Conservation (phyloP, 129 eudicot genomes). For the Chrysanthemum makinoi region DNA sequence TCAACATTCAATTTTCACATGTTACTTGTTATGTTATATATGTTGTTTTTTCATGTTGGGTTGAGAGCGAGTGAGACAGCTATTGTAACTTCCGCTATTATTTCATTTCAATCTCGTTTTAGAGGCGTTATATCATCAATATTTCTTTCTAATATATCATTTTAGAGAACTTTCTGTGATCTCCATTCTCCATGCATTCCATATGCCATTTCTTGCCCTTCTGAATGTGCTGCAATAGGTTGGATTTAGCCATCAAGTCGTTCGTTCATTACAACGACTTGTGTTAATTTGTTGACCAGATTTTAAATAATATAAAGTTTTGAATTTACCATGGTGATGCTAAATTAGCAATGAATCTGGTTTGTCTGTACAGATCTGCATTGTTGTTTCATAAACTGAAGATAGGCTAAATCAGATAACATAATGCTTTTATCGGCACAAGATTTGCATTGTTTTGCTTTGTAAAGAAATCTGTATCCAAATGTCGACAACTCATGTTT, state of each 20-base stretch:
- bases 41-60: constrained; percentile 34
- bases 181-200: neutral
- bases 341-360: no score
- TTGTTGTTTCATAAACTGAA: neutral
- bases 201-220: neutral
- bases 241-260: neutral
- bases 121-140: constrained; percentile 9
- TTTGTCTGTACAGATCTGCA: neutral
- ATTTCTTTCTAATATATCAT: neutral
- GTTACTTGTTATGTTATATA: constrained; percentile 25
- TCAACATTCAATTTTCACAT: constrained; percentile 28
- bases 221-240: neutral
- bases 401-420: neutral
- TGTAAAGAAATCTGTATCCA: neutral
- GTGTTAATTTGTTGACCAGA: no score
- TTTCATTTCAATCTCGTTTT: constrained; percentile 23
- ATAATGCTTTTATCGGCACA: neutral
- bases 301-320: no score
- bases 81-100: constrained; percentile 39
- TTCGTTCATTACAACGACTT: neutral
- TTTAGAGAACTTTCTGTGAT: neutral
- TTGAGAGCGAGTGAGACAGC: constrained; percentile 38
- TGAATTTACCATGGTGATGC: no score
- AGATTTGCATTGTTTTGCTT: neutral
- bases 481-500: neutral